phyloP scores from a whole-genome alignment of 495 filamentous ascomycete genomes.

The Penicillium ucsense region DNA sequence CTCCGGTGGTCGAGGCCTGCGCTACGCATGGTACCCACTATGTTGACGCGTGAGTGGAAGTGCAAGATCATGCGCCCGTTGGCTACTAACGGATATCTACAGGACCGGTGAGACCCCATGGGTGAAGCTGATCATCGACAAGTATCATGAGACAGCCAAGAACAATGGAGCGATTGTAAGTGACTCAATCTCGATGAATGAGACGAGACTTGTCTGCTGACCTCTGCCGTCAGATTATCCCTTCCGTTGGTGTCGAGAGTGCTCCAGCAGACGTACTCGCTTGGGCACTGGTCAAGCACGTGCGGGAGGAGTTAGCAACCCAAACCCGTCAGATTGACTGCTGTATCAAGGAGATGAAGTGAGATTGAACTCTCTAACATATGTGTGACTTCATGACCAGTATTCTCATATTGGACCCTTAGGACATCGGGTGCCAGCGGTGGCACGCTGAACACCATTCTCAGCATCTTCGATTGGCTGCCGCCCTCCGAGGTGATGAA shows the following conservation, averaged over 20 bases:
- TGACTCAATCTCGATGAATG: not conserved
- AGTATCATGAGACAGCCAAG: slow-evolving; percentile 69
- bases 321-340: slow-evolving; percentile 50
- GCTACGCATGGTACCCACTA: slow-evolving; percentile 84
- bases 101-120: slow-evolving; percentile 80
- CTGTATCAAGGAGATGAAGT: slow-evolving; percentile 54
- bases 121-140: slow-evolving; percentile 66
- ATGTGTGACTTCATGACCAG: not conserved
- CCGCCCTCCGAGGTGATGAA: slow-evolving; percentile 44
- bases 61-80: not conserved
- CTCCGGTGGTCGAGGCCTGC: slow-evolving; percentile 78
- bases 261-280: slow-evolving; percentile 73
- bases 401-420: not conserved
- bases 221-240: slow-evolving; percentile 53
- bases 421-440: slow-evolving; percentile 54
- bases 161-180: slow-evolving; percentile 61
- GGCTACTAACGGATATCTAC: slow-evolving; percentile 2
- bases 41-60: slow-evolving; percentile 54
- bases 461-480: slow-evolving; percentile 56
- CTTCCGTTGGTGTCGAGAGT: slow-evolving; percentile 77
- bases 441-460: slow-evolving; percentile 57
- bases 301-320: slow-evolving; percentile 49
- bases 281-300: slow-evolving; percentile 54
- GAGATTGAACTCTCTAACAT: slow-evolving; percentile 9
- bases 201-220: slow-evolving; percentile 12